Evolutionary conservation across 345 rosid species (phyloP), one percentile per base, ranked within the genome.

Genomic region (Cardamine resedifolia): DNA sequence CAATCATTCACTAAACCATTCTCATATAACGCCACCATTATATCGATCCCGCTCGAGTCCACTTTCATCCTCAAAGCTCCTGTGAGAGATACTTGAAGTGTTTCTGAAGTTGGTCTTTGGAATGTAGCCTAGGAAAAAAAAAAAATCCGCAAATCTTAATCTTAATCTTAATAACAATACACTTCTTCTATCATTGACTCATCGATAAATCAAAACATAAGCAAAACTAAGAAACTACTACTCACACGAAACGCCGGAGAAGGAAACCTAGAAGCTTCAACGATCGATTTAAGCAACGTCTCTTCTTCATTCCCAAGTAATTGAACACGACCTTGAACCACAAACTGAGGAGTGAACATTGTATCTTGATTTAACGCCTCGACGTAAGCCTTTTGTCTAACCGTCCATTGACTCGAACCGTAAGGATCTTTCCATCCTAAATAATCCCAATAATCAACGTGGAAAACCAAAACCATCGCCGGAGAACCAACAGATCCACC

Each of bases 391-490:
- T 90, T 92, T 55, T 92, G 96, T 64, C 98, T 79, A 20, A 92
- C 98, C 0, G 96, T 92, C 84, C 88, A 88, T 11, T 79, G 84
- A 78, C 87, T 90, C 3, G 85, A 80, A 0, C 89, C 96, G 14
- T 67, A 90, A 3, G 98, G 98, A 53, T 92, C 98, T 69, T 88
- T 92, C 98, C 98, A 92, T 20, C 98, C 98, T 81, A 72, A 72
- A 52, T 92, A 85, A 72, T 92, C 98, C 95, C 96, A 92, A 65
- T 88, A 90, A 66, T 90, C 98, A 11, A 90, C 96, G 53, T 92
- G 96, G 62, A 82, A 87, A 12, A 80, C 91, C 71, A 92, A 64
- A 68, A 85, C 80, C 39, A 88, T 64, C 66, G 85, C 87, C 6
- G 96, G 90, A 51, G 77, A 58, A 34, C 79, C 95, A 39, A 71